A percentile compares a stretch with the other conserved stretches of the same genome.
These are phyloP conservation scores for Curvularia hawaiiensis DNA, from an alignment of 2,329 filamentous ascomycete genomes.

Conservation along the genomic window DNA sequence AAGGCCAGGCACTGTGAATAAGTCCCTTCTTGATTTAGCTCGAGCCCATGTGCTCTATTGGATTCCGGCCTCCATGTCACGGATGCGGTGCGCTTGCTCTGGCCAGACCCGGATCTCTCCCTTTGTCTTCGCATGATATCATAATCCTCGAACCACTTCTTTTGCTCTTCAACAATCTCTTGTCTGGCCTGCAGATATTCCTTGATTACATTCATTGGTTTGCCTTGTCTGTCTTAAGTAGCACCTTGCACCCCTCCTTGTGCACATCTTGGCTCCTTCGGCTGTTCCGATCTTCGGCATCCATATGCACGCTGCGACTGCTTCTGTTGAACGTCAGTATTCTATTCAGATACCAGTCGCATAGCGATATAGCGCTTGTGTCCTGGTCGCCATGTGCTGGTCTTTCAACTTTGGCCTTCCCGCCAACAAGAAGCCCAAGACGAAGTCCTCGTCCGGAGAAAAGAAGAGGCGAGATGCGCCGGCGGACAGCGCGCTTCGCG, in stretches of 20 bases:
- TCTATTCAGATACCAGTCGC: constrained; percentile 28
- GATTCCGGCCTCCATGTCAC: constrained; percentile 37
- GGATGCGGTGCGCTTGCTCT: constrained; percentile 33
- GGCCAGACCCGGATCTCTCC: constrained; percentile 21
- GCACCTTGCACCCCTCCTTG: constrained; percentile 33
- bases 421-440: constrained; percentile 39
- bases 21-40: constrained; percentile 45
- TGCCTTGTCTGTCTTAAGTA: constrained; percentile 36
- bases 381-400: constrained; percentile 46
- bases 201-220: constrained; percentile 28
- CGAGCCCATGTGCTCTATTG: constrained; percentile 44
- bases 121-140: constrained; percentile 42
- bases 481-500: constrained; percentile 29
- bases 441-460: constrained; percentile 32
- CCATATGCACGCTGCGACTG: constrained; percentile 30
- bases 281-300: constrained; percentile 36
- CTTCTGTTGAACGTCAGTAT: constrained; percentile 15
- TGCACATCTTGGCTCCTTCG: constrained; percentile 25
- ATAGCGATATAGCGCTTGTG: constrained; percentile 32
- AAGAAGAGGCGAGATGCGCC: constrained; percentile 39
- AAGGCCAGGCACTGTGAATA: constrained; percentile 44
- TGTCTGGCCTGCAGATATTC: constrained; percentile 31
- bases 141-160: constrained; percentile 28
- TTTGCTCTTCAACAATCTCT: constrained; percentile 25
- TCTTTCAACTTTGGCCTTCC: constrained; percentile 42